Evolutionary conservation across 2,329 filamentous ascomycete genomes (phyloP), one percentile per base, ranked within the genome.

Genomic region (Huntiella abstrusa): DNA sequence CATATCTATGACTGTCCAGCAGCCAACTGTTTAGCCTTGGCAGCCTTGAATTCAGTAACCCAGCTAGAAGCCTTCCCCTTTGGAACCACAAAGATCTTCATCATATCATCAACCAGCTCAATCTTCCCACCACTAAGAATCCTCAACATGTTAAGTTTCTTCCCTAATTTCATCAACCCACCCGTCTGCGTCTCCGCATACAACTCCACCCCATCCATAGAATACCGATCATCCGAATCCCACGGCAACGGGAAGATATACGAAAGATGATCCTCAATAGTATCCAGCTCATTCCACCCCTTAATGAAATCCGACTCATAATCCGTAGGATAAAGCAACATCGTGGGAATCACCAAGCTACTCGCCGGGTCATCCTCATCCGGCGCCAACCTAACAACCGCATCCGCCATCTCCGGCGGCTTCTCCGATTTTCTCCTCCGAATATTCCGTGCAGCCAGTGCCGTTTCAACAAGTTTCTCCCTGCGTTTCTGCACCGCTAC

Each of bases 291-390:
- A 45, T 70, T 69, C 55, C 94, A 91, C 0, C 75, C 74, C 65
- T 93, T 94, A 62, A 98, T 73, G 55, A 98, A 91, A 60, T 98
- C 91, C 1, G 77, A 82, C 65, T 96, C 78, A 41, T 80, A 69
- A 51, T 84, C 70, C 52, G 80, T 66, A 4, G 91, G 88, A 60
- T 98, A 98, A 47, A 98, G 67, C 47, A 98, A 64, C 51, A 96
- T 69, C 0, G 80, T 70, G 0, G 91, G 91, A 56, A 95, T 83
- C 3, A 68, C 68, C 1, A 98, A 68, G 0, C 70, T 68, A 53
- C 80, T 86, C 52, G 91, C 82, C 28, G 45, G 41, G 12, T 46
- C 43, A 19, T 83, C 65, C 13, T 81, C 73, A 55, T 92, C 77
- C 2, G 78, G 80, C 7, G 72, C 69, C 4, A 96, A 73, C 46